phyloP scores from a whole-genome alignment of 2,329 filamentous ascomycete species.

The Samsoniella hepiali region DNA sequence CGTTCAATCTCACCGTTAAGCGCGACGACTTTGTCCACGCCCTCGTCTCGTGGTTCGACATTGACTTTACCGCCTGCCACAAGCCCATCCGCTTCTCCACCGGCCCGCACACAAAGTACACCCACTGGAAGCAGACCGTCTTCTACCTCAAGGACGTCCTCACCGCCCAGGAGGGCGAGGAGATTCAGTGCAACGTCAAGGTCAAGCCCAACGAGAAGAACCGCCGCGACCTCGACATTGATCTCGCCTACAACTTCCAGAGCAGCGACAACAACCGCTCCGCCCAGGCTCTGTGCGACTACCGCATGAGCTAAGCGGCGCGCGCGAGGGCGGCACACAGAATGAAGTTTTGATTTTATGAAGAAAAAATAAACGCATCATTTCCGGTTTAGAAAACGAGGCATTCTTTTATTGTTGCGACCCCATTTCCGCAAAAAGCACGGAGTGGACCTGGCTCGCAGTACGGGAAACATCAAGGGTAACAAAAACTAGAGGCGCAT shows the following conservation, averaged over 20 bases:
- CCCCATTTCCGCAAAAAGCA: background rate
- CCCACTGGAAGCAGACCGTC: conserved; percentile 99
- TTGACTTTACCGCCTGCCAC: conserved; percentile 97
- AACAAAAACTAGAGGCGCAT: conserved; percentile 18
- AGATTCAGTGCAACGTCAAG: conserved; percentile 67
- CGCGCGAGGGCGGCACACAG: background rate
- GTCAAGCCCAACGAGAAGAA: conserved; percentile 94
- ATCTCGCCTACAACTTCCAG: conserved; percentile 76
- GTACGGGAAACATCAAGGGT: conserved; percentile 11
- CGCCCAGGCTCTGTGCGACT: conserved; percentile 68
- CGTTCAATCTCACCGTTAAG: conserved; percentile 72
- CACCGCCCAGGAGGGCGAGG: conserved; percentile 85
- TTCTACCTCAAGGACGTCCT: conserved; percentile 95
- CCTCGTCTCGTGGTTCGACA: conserved; percentile 97
- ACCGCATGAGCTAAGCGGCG: conserved; percentile 66
- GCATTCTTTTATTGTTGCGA: conserved; percentile 16
- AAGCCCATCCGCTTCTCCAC: conserved; percentile 97
- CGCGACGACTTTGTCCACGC: conserved; percentile 96
- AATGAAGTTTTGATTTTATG: too few species aligned
- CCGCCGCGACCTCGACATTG: conserved; percentile 90
- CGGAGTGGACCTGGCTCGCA: conserved; percentile 8
- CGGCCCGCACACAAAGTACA: conserved; percentile 97
- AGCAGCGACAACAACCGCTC: conserved; percentile 69
- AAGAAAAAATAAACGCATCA: background rate
- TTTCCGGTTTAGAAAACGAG: background rate